These are phyloP conservation scores for Lasiodiplodia gonubiensis DNA, from an alignment of 2,329 filamentous ascomycete species.

Conservation along the genomic window DNA sequence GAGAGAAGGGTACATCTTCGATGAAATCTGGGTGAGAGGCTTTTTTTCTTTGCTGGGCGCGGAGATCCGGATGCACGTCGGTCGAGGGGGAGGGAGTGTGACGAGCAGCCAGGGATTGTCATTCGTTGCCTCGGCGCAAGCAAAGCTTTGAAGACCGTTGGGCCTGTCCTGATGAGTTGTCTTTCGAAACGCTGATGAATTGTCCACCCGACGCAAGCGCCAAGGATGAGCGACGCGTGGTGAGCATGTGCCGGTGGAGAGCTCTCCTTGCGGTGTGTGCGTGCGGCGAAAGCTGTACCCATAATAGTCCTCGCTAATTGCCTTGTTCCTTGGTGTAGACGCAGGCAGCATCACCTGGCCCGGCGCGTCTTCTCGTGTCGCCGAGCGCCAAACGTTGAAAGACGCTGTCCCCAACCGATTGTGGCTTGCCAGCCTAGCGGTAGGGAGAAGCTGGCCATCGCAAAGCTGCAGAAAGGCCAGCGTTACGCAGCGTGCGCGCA, in stretches of 20 bases:
- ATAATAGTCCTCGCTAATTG: conserved; percentile 2
- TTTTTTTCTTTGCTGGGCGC: neutral
- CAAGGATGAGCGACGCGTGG: conserved; percentile 13
- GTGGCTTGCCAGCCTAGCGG: neutral
- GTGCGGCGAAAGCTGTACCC: neutral
- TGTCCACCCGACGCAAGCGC: conserved; percentile 4
- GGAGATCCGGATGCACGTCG: conserved; percentile 21
- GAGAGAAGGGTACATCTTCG: neutral
- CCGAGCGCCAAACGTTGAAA: conserved; percentile 7
- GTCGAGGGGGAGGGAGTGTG: neutral
- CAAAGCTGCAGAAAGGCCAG: neutral
- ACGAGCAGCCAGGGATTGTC: neutral
- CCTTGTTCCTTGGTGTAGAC: conserved; percentile 10
- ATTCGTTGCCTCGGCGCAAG: conserved; percentile 13
- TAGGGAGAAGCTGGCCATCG: neutral
- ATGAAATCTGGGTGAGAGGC: conserved; percentile 8
- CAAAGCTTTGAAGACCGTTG: conserved; percentile 8
- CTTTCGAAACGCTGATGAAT: conserved; percentile 11
- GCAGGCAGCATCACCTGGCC: conserved; percentile 6
- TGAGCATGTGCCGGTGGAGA: conserved; percentile 12
- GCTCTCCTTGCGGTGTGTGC: conserved; percentile 15
- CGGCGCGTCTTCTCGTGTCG: neutral
- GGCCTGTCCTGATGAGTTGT: conserved; percentile 18
- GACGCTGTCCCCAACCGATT: conserved; percentile 6
- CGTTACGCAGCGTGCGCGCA: neutral